Evolutionary conservation across 129 eudicot species (phyloP), one percentile per base, ranked within the genome.

Genomic region (carrot (Daucus carota)): DNA sequence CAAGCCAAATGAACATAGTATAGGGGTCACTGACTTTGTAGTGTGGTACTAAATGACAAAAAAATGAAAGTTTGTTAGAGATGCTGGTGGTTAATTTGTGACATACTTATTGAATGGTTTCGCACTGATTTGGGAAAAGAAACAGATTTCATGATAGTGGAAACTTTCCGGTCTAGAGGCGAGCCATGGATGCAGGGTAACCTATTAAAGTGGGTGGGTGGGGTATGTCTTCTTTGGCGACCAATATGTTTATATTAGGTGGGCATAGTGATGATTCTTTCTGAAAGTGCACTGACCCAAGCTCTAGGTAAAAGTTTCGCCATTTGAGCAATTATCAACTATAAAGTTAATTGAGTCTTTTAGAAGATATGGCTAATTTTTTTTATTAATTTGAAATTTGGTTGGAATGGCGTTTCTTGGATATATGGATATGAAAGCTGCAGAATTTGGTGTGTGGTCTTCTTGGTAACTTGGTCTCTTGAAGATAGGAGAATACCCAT

Each of bases 241-340:
- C 43, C 43, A 40, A 40, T 40, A 40, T 40, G 43, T 40, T 40
- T 40, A 3, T 40, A 40, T 2, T 40, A 40, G 43, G 43, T 40
- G 96, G 76, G 97, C 98, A 83, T 72, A 89, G 78, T 85, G 88
- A 77, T 97, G 90, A 52, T 77, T 84, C 43, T 87, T 91, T 3
- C 84, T 89, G 72, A 72, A 90, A 11, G 81, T 77, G 73, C 95
- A 88, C 8, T 86, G 84, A n/a, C 97, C 95, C 0, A 85, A 83
- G 3, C 65, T 75, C 79, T 90, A 63, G 38, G 18, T 63, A 63
- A 34, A 63, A 5, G 4, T 60, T 6, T 60, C 8, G 34, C 68
- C 68, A 63, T 63, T 29, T 63, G 38, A 3, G 38, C 11, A 13
- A 29, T 63, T 13, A 63, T 38, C 40, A 29, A 11, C 16, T 15